Percentiles rank a stretch among this genome's conserved stretches.
Evolutionary conservation across 139 green algal species (phyloP).

Genomic region (Dunaliella primolecta): DNA sequence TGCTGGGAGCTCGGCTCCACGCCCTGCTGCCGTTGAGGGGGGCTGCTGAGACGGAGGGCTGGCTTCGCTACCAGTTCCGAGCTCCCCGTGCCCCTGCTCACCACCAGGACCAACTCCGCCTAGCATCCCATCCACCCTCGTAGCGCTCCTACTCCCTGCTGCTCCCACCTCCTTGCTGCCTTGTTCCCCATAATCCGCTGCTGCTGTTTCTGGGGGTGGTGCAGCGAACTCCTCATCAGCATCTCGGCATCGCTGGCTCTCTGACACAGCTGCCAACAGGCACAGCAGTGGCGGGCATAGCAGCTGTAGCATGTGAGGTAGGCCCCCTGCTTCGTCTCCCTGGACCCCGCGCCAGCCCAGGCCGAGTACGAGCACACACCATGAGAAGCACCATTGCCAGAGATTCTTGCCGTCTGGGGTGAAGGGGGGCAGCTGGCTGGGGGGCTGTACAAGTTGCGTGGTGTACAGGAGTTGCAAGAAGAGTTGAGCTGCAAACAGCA

Average conservation of each 20-base stretch:
- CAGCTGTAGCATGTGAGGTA: background rate
- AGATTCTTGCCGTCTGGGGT: background rate
- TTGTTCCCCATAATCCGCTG: too few species aligned
- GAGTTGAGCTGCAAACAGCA: background rate
- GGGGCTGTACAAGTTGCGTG: background rate
- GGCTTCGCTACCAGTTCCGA: too few species aligned
- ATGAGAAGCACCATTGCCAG: background rate
- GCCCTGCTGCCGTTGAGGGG: too few species aligned
- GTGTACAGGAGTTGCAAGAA: slow-evolving; percentile 4
- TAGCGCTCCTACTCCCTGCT: background rate
- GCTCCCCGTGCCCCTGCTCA: background rate
- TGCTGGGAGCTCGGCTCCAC: too few species aligned
- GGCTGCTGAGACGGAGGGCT: too few species aligned
- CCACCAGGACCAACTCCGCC: background rate
- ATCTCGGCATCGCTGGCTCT: background rate
- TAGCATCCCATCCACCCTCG: background rate
- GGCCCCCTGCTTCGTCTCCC: too few species aligned
- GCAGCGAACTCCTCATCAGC: background rate
- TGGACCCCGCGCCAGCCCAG: background rate
- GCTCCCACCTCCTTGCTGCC: background rate
- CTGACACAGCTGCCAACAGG: background rate
- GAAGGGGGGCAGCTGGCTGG: background rate
- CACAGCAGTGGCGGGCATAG: background rate
- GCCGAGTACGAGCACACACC: background rate
- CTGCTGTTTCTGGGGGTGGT: background rate